Evolutionary conservation across 2,329 filamentous ascomycete genomes (phyloP), one percentile per base, ranked within the genome.

Genomic region (Sordariomycetes sp.): DNA sequence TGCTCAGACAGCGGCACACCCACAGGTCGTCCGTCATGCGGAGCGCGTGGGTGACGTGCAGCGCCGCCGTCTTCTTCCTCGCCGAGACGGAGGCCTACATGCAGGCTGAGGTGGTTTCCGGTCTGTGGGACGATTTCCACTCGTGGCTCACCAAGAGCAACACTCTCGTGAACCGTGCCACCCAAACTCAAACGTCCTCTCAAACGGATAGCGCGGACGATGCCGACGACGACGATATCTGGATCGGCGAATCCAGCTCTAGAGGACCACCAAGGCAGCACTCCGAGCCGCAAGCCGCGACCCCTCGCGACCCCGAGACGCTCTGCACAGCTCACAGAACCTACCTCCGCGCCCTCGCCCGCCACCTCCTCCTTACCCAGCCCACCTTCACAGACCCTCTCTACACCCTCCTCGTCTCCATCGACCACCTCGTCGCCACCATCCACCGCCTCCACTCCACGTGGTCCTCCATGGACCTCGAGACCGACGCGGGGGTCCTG

Each of bases 11-110:
- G 63, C 81, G 88, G 55, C 82, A 85, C 63, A 82, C 83, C 28
- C 68, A 74, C 18, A 80, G 93, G 20, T 79, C 81, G 4, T 77
- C 79, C 37, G 79, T 82, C 0, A 88, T 96, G 79, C 84, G 94
- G 18, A 87, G 85, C 62, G 82, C 93, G 1, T 99, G 94, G 94
- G 93, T 91, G 0, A 95, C 90, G 0, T 87, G 88, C 64, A 91
- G 89, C 66, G 89, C 91, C 2, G 87, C 90, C 1, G 82, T 96
- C 3, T 97, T 96, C 72, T 88, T 97, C 64, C 77, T 97, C 3
- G 90, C 89, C 0, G 92, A 97, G 68, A 87, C 90, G 16, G 88
- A 93, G 63, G 85, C 85, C 3, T 97, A 96, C 65, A 84, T 97
- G 52, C 93, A 97, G 69, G 90, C 89, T 1, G 91, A 96, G 67